Evolutionary conservation across 495 filamentous ascomycete genomes (phyloP).

Genomic region (Xylaria longipes): DNA sequence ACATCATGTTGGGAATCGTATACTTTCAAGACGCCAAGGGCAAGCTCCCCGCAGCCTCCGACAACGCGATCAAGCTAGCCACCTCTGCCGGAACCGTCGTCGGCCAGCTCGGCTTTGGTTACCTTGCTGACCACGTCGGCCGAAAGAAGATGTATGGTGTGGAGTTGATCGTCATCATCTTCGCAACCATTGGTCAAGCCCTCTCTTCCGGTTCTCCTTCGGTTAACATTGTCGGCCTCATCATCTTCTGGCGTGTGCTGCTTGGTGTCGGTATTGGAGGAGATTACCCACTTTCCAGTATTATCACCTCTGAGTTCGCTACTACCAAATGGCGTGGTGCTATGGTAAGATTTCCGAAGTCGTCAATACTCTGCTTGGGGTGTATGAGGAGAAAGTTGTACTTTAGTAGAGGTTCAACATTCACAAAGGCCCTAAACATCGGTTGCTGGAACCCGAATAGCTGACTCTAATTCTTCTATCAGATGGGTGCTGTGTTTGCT

Average conservation of each 20-base stretch:
- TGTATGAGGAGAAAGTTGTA: constrained; percentile 68
- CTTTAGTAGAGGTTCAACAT: constrained; percentile 50
- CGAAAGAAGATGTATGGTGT: constrained; percentile 88
- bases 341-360: constrained; percentile 21
- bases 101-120: constrained; percentile 83
- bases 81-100: constrained; percentile 88
- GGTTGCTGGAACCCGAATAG: not conserved
- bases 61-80: constrained; percentile 86
- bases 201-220: constrained; percentile 70
- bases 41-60: constrained; percentile 65
- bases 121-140: constrained; percentile 78
- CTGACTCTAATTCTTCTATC: not conserved
- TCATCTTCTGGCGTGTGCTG: constrained; percentile 89
- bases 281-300: constrained; percentile 83
- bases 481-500: constrained; percentile 81
- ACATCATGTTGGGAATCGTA: constrained; percentile 75
- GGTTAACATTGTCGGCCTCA: constrained; percentile 74
- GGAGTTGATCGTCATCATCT: constrained; percentile 87
- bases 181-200: constrained; percentile 79
- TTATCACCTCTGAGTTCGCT: constrained; percentile 79
- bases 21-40: constrained; percentile 63
- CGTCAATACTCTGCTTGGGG: not conserved
- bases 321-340: constrained; percentile 30
- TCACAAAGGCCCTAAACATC: not conserved
- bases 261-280: constrained; percentile 87